These are phyloP conservation scores for Fraxinus angustifolia DNA, from an alignment of 305 asterid genomes.

Conservation along the genomic window DNA sequence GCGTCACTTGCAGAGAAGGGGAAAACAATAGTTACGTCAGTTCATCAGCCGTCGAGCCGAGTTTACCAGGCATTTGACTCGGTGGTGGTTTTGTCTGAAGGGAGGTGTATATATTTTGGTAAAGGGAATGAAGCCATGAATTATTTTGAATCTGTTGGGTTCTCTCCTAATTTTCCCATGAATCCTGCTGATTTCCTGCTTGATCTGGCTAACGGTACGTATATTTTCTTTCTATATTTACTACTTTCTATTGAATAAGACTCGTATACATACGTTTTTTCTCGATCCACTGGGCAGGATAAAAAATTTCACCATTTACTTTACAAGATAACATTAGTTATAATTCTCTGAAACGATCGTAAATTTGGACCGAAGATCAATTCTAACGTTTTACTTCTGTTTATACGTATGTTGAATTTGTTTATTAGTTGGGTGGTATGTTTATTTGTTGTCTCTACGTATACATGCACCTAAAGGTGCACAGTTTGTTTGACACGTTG, in stretches of 20 bases:
- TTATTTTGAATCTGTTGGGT: slow-evolving; percentile 45
- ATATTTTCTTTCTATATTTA: neutral
- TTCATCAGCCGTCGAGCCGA: slow-evolving; percentile 67
- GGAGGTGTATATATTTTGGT: slow-evolving; percentile 49
- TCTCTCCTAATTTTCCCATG: slow-evolving; percentile 43
- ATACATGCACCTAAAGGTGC: neutral
- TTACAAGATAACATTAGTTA: neutral
- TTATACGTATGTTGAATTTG: neutral
- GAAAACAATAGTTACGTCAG: slow-evolving; percentile 53
- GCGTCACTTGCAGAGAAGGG: slow-evolving; percentile 65
- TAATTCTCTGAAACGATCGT: neutral
- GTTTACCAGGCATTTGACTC: slow-evolving; percentile 48
- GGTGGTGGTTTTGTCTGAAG: slow-evolving; percentile 49
- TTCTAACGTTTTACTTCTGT: neutral
- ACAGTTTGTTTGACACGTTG: neutral
- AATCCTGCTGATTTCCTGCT: slow-evolving; percentile 93
- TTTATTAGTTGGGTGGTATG: neutral
- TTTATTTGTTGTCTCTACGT: neutral
- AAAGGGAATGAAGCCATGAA: slow-evolving; percentile 38
- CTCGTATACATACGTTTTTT: neutral
- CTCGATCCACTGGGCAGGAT: neutral
- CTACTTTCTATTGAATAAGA: neutral
- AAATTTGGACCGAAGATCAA: neutral
- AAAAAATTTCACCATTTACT: neutral
- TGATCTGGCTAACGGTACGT: slow-evolving; percentile 81